phyloP scores from a whole-genome alignment of 1,139 yeast genomes.

The Meyerozyma athensensis region DNA sequence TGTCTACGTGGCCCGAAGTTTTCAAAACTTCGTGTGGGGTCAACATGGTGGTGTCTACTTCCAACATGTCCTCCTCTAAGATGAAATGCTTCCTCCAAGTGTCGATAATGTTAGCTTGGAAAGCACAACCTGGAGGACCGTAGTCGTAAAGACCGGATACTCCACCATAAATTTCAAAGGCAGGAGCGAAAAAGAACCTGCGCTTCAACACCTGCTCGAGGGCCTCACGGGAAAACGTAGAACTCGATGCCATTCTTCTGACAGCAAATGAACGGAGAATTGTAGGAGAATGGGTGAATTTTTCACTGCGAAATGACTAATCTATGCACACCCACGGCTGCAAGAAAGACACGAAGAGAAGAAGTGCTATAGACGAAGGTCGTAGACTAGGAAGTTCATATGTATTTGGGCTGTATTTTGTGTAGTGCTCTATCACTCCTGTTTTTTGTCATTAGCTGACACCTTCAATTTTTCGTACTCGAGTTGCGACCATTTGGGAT shows the following conservation, averaged over 20 bases:
- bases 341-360: no score
- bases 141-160: slow-evolving; percentile 97
- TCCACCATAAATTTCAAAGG: slow-evolving; percentile 97
- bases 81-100: slow-evolving; percentile 97
- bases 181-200: slow-evolving; percentile 95
- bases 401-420: not conserved
- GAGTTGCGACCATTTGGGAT: slow-evolving; percentile 28
- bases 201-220: slow-evolving; percentile 89
- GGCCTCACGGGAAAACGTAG: slow-evolving; percentile 72
- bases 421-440: not conserved
- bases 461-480: slow-evolving; percentile 6
- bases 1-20: slow-evolving; percentile 98
- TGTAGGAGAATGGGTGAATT: not conserved
- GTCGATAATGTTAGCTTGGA: slow-evolving; percentile 92
- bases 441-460: no score
- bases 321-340: not conserved
- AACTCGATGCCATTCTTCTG: slow-evolving; percentile 12
- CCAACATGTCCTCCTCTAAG: slow-evolving; percentile 97
- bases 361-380: no score
- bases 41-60: slow-evolving; percentile 95
- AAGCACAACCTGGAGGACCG: slow-evolving; percentile 99
- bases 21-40: slow-evolving; percentile 97
- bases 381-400: not conserved
- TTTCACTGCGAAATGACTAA: not conserved
- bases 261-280: not conserved